phyloP scores from a whole-genome alignment of 345 rosid genomes.

The Moricandia arvensis region DNA sequence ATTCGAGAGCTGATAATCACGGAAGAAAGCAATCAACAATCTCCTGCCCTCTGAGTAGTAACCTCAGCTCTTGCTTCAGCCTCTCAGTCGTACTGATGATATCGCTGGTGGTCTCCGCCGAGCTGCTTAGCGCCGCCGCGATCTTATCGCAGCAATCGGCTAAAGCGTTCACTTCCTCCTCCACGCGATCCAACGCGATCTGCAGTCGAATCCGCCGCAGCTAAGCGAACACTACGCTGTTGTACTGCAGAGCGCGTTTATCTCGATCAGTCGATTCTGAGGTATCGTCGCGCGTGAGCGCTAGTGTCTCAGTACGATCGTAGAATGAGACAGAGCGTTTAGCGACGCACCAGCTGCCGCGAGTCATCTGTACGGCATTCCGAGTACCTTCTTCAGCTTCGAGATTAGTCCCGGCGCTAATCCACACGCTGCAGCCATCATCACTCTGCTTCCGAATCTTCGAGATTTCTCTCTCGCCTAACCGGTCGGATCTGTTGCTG shows the following conservation, averaged over 20 bases:
- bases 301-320: conserved; percentile 75
- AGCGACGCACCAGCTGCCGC: conserved; percentile 42
- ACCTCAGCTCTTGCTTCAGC: conserved; percentile 84
- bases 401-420: no score
- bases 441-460: no score
- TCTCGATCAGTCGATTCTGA: conserved; percentile 96
- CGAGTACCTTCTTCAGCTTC: no score
- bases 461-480: no score
- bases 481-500: no score
- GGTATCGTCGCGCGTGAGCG: conserved; percentile 84
- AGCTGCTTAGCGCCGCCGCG: conserved; percentile 76
- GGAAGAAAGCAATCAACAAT: conserved; percentile 91
- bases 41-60: conserved; percentile 87
- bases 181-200: conserved; percentile 86
- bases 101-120: conserved; percentile 84
- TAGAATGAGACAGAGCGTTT: conserved; percentile 84
- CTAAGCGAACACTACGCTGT: conserved; percentile 70
- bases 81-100: conserved; percentile 91
- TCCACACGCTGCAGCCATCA: no score
- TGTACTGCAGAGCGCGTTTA: conserved; percentile 85
- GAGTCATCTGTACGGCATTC: no score
- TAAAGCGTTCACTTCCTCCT: conserved; percentile 83
- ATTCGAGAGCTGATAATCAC: conserved; percentile 87
- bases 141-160: conserved; percentile 97
- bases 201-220: conserved; percentile 75